Conservation (phyloP, 2,329 filamentous ascomycete species). For the Fusarium goolgardi region DNA sequence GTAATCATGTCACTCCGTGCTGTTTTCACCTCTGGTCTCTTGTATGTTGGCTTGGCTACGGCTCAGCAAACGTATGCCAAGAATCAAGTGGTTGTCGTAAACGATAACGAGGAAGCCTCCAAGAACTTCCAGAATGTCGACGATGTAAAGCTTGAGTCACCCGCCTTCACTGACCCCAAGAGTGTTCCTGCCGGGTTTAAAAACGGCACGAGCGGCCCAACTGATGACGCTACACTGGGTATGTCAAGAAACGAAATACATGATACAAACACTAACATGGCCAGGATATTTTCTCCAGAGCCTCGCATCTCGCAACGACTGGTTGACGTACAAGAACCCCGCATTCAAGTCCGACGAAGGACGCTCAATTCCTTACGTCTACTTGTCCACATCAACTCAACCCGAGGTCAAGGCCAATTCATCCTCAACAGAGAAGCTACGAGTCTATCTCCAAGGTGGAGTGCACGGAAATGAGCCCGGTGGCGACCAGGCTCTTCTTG, state of each 20-base stretch:
- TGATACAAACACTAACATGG: neutral
- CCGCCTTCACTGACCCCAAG: constrained; percentile 41
- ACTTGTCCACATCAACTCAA: constrained; percentile 21
- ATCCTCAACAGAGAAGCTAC: constrained; percentile 37
- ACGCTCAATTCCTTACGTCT: constrained; percentile 41
- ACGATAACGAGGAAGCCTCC: constrained; percentile 41
- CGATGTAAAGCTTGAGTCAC: constrained; percentile 42
- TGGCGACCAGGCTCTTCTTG: constrained; percentile 45
- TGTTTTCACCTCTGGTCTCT: constrained; percentile 21
- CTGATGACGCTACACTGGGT: constrained; percentile 34
- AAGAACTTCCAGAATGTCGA: constrained; percentile 41
- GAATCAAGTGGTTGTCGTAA: constrained; percentile 43
- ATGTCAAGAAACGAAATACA: fast-evolving
- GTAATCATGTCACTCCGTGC: constrained; percentile 20
- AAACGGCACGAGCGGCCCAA: constrained; percentile 49
- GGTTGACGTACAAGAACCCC: constrained; percentile 43
- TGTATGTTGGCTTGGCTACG: constrained; percentile 33
- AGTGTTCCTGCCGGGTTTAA: constrained; percentile 43
- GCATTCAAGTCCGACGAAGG: constrained; percentile 41
- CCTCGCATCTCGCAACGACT: constrained; percentile 38
- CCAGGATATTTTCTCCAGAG: constrained; percentile 40
- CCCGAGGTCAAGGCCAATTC: constrained; percentile 31
- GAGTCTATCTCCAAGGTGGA: constrained; percentile 46
- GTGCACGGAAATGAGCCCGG: constrained; percentile 49
- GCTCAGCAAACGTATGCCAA: constrained; percentile 43